Conservation (phyloP, 2,329 filamentous ascomycete genomes). For the Albifimbria verrucaria region DNA sequence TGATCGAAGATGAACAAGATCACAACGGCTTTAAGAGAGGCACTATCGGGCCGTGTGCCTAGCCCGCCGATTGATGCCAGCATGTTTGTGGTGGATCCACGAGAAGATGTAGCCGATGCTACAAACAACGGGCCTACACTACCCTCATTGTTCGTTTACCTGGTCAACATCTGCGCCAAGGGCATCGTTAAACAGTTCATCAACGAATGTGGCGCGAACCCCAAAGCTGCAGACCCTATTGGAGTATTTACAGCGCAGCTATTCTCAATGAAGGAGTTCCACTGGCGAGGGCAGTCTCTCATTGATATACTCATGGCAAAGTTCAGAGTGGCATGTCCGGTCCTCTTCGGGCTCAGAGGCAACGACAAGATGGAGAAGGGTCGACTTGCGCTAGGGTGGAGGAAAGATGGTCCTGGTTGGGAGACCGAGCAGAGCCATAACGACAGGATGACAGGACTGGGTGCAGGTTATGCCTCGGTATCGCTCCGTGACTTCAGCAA, state of each 20-base stretch:
- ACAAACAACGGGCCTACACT: slow-evolving; percentile 50
- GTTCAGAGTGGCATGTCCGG: slow-evolving; percentile 74
- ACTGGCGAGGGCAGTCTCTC: slow-evolving; percentile 64
- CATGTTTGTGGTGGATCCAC: slow-evolving; percentile 46
- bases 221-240: slow-evolving; percentile 69
- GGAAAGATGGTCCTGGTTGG: slow-evolving; percentile 56
- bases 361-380: slow-evolving; percentile 70
- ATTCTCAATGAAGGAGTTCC: slow-evolving; percentile 66
- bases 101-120: slow-evolving; percentile 46
- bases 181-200: slow-evolving; percentile 67
- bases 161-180: slow-evolving; percentile 75
- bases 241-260: slow-evolving; percentile 74
- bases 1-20: slow-evolving; percentile 32
- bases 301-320: slow-evolving; percentile 86
- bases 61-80: slow-evolving; percentile 52
- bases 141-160: slow-evolving; percentile 67
- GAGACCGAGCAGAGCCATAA: slow-evolving; percentile 69
- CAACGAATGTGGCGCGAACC: slow-evolving; percentile 61
- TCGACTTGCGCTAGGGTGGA: slow-evolving; percentile 70
- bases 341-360: slow-evolving; percentile 80
- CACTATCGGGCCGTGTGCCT: slow-evolving; percentile 48
- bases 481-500: slow-evolving; percentile 78
- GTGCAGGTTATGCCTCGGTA: slow-evolving; percentile 78
- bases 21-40: slow-evolving; percentile 45
- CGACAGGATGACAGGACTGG: slow-evolving; percentile 80